Evolutionary conservation across 2,329 filamentous ascomycete species (phyloP), one percentile per base, ranked within the genome.

Genomic region (Parasarocladium wereldwijsianum): DNA sequence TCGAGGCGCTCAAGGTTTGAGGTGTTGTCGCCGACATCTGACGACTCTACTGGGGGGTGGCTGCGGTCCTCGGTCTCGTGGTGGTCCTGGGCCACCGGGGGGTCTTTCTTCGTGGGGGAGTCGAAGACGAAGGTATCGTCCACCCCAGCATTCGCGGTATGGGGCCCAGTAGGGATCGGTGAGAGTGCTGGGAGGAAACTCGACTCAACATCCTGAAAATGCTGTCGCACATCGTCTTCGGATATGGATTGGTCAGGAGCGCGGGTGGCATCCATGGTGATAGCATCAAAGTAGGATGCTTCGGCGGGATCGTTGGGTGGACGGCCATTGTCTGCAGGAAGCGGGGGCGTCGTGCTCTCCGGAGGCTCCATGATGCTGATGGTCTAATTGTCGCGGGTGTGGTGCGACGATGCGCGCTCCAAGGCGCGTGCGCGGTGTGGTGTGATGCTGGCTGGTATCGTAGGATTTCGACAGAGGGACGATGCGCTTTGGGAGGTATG

Each of bases 91-190:
- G 14, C 40, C 24, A 43, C 5, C 47, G 54, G 28, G 43, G 57
- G 32, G 39, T 52, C 49, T 13, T 44, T 44, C 38, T 51, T 48
- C 9, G 42, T 42, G 6, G 49, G 49, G 25, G 51, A 52, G 41
- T 74, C 69, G 41, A 74, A 74, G 27, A 72, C 49, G 42, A 61
- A 76, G 15, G 68, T 71, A 45, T 75, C 70, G 50, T 75, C 69
- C 32, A 58, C 45, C 15, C 43, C 42, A 34, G 39, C 42, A 13
- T 38, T 35, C 21, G 24, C 38, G 38, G 54, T 54, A 19, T 55
- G 51, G 8, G 57, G 50, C 29, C 60, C 54, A 17, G 55, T 55
- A 20, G 58, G 59, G 26, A 74, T 60, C 9, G 71, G 70, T 6
- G 71, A 76, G 5, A 67, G 46, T 5, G 63, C 60, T 2, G 67